These are phyloP conservation scores for Rhizopogon roseolus DNA, from an alignment of 768 basidiomycete genomes.

Conservation along the genomic window DNA sequence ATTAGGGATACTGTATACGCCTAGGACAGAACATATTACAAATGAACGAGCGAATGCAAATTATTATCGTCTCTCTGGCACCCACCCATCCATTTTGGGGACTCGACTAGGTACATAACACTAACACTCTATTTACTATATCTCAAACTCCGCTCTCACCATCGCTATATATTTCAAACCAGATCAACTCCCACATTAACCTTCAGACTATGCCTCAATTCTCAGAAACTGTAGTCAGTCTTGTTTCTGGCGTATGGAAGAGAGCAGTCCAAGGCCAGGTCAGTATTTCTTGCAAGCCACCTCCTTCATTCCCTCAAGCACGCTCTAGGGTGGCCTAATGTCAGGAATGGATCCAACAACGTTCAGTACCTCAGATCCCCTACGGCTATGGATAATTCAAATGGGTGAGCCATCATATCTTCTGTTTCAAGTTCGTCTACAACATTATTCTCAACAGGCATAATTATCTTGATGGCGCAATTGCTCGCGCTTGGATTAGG, in stretches of 20 bases:
- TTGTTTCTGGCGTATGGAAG: background rate
- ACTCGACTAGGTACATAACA: too few species aligned
- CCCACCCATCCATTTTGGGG: too few species aligned
- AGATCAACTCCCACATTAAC: too few species aligned
- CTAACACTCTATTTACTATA: too few species aligned
- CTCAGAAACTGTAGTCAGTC: background rate
- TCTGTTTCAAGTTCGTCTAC: constrained; percentile 3
- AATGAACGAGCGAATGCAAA: too few species aligned
- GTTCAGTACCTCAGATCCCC: constrained; percentile 63
- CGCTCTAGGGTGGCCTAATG: constrained; percentile 63
- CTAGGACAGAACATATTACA: too few species aligned
- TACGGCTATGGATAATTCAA: constrained; percentile 77
- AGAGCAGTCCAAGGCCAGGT: background rate
- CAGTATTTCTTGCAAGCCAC: background rate
- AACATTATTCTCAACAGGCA: constrained; percentile 35
- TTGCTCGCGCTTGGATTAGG: constrained; percentile 65
- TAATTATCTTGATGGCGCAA: constrained; percentile 81
- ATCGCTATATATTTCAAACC: too few species aligned
- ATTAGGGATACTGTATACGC: too few species aligned
- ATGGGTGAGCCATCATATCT: constrained; percentile 44
- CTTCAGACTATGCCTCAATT: background rate
- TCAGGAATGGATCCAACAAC: constrained; percentile 68
- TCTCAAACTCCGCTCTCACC: too few species aligned
- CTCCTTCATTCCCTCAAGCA: background rate
- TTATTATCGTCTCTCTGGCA: too few species aligned